These are phyloP conservation scores for Moesziomyces sp. DNA, from an alignment of 1,284 basidiomycete species.

Conservation along the genomic window DNA sequence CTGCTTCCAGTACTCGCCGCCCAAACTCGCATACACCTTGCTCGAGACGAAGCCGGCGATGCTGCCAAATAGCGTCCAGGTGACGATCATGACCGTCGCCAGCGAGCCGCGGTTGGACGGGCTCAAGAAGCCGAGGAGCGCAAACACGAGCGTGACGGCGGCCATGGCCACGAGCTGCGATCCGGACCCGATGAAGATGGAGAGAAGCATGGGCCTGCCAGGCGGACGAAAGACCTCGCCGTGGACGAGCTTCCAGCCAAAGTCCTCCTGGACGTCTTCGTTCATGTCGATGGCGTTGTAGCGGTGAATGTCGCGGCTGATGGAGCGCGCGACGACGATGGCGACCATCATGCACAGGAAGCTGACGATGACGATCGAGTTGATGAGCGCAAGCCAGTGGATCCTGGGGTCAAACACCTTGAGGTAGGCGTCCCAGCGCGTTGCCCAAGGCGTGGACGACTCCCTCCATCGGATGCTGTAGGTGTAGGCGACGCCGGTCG, in stretches of 20 bases:
- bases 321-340: conserved; percentile 86
- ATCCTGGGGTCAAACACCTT: conserved; percentile 67
- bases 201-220: conserved; percentile 77
- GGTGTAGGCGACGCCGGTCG: conserved; percentile 84
- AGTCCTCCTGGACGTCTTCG: conserved; percentile 97
- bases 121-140: conserved; percentile 94
- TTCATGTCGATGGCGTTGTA: conserved; percentile 94
- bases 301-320: conserved; percentile 90
- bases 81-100: conserved; percentile 94
- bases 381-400: conserved; percentile 87
- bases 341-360: conserved; percentile 91
- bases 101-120: conserved; percentile 94
- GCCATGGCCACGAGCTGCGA: conserved; percentile 90
- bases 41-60: conserved; percentile 90
- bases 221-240: conserved; percentile 95
- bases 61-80: conserved; percentile 93
- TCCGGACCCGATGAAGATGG: conserved; percentile 89
- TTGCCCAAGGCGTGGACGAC: conserved; percentile 80
- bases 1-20: conserved; percentile 81
- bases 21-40: conserved; percentile 83
- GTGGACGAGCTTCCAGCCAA: conserved; percentile 96
- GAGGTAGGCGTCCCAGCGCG: conserved; percentile 91
- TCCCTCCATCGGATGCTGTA: conserved; percentile 89
- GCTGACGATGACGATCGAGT: conserved; percentile 77
- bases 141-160: conserved; percentile 91